phyloP scores from a whole-genome alignment of 768 basidiomycete genomes.

The Russula lepida region DNA sequence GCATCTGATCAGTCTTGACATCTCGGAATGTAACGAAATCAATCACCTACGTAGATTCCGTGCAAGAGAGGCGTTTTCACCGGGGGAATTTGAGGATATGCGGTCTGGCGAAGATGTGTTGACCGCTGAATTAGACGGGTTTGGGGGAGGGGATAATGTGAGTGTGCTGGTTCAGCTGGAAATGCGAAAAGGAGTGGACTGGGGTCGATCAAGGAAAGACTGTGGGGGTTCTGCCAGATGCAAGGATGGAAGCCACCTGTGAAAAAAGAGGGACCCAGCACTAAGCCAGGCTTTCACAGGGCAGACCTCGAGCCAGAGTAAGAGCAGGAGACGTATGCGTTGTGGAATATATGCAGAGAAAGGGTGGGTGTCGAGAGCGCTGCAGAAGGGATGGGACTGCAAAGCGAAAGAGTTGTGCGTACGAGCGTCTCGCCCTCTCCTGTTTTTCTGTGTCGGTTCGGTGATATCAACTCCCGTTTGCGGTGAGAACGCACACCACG shows the following conservation, averaged over 20 bases:
- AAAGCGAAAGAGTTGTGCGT: constrained; percentile 43
- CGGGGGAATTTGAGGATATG: background rate
- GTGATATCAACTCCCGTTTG: constrained; percentile 22
- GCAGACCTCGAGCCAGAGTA: constrained; percentile 20
- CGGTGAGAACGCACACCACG: constrained; percentile 57
- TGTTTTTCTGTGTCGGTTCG: constrained; percentile 17
- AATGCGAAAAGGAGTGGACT: constrained; percentile 16
- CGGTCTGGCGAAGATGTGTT: constrained; percentile 2
- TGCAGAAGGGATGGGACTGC: constrained; percentile 29
- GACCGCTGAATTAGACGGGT: constrained; percentile 4
- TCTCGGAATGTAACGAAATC: constrained; percentile 5
- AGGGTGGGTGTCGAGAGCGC: constrained; percentile 10
- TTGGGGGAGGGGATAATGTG: background rate
- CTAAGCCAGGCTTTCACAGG: constrained; percentile 16
- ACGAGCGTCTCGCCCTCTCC: constrained; percentile 12
- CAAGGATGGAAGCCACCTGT: constrained; percentile 14
- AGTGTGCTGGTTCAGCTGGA: constrained; percentile 14
- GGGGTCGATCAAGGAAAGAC: constrained; percentile 21
- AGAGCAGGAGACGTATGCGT: constrained; percentile 20
- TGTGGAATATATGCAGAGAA: background rate
- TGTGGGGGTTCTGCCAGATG: constrained; percentile 19
- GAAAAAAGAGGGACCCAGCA: constrained; percentile 15
- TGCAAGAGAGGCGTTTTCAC: background rate
- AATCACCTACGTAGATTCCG: constrained; percentile 3
- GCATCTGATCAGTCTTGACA: constrained; percentile 2